phyloP scores from a whole-genome alignment of 805 yeast species.

The Teunomyces panamensis region DNA sequence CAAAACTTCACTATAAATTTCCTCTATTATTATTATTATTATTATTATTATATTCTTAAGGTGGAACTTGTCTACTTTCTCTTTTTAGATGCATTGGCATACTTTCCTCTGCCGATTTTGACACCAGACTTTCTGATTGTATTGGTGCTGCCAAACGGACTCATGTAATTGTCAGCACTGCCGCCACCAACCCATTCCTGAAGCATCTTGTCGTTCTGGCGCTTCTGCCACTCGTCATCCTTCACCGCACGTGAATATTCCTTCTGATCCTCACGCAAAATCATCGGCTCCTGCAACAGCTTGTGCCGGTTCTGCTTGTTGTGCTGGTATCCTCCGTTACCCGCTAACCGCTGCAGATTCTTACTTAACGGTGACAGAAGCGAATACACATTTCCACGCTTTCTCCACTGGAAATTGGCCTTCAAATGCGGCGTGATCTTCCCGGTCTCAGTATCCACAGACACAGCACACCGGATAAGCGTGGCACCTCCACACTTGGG shows the following conservation, averaged over 20 bases:
- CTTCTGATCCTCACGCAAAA: slow-evolving; percentile 86
- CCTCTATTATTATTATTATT: too few species aligned
- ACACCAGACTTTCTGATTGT: slow-evolving; percentile 56
- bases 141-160: slow-evolving; percentile 66
- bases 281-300: slow-evolving; percentile 46
- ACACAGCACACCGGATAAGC: slow-evolving; percentile 83
- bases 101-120: slow-evolving; percentile 80
- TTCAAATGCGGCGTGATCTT: slow-evolving; percentile 84
- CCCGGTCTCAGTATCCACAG: slow-evolving; percentile 77
- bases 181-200: slow-evolving; percentile 95
- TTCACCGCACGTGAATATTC: slow-evolving; percentile 88
- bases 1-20: too few species aligned
- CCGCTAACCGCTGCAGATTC: slow-evolving; percentile 64
- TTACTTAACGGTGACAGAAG: slow-evolving; percentile 86
- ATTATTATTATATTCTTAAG: too few species aligned
- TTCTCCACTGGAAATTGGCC: slow-evolving; percentile 90
- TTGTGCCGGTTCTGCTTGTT: slow-evolving; percentile 58
- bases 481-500: slow-evolving; percentile 95
- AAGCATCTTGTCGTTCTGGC: slow-evolving; percentile 80
- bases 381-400: slow-evolving; percentile 78
- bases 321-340: slow-evolving; percentile 79
- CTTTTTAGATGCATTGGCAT: slow-evolving; percentile 61
- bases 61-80: slow-evolving; percentile 3
- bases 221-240: slow-evolving; percentile 81
- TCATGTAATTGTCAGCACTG: slow-evolving; percentile 77